Percentiles rank a stretch among this genome's conserved stretches.
These are phyloP conservation scores for Striga asiatica DNA, from an alignment of 257 asterid genomes.

Conservation along the genomic window DNA sequence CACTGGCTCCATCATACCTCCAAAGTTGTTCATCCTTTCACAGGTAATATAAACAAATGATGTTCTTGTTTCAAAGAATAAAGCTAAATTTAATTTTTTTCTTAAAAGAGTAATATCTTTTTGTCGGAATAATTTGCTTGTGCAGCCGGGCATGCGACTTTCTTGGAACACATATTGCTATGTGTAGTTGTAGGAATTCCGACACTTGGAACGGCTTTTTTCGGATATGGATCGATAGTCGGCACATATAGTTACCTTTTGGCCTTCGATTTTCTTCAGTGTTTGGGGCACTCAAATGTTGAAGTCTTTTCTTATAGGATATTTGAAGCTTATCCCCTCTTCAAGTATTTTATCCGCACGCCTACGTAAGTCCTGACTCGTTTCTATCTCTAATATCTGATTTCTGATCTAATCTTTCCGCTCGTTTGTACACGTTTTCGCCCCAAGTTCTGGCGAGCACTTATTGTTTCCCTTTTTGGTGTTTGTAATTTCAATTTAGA, in stretches of 20 bases:
- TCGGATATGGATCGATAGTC: slow-evolving; percentile 68
- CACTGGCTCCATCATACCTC: slow-evolving; percentile 94
- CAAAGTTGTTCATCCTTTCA: slow-evolving; percentile 62
- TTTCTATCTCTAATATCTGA: not conserved
- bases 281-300: slow-evolving; percentile 74
- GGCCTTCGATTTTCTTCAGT: slow-evolving; percentile 73
- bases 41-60: slow-evolving; percentile 39
- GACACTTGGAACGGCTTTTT: slow-evolving; percentile 41
- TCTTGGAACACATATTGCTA: slow-evolving; percentile 73
- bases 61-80: too few species aligned
- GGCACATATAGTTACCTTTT: slow-evolving; percentile 51
- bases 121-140: not conserved
- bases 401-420: not conserved
- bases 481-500: not conserved
- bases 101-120: not conserved
- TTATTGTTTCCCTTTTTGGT: not conserved
- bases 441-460: too few species aligned
- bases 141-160: slow-evolving; percentile 74
- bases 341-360: slow-evolving; percentile 50
- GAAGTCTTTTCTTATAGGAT: slow-evolving; percentile 49
- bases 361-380: slow-evolving; percentile 55
- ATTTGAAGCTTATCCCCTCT: slow-evolving; percentile 44
- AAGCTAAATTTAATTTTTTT: too few species aligned
- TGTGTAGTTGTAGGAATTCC: slow-evolving; percentile 63
- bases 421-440: not conserved